phyloP scores from a whole-genome alignment of 2,329 filamentous ascomycete genomes.

The Endoconidiophora laricicola region DNA sequence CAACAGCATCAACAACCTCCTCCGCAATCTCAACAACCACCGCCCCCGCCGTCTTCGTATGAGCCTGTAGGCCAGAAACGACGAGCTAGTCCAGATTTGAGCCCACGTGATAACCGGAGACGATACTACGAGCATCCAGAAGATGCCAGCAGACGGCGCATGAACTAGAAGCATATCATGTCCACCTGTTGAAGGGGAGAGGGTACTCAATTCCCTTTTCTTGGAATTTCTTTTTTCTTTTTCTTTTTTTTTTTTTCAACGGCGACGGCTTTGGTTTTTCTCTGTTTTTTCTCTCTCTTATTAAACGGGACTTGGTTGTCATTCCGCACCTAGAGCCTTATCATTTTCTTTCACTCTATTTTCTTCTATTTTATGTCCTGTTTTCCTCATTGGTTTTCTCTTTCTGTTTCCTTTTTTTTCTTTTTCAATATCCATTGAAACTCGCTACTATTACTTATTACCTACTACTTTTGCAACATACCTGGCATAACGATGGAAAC shows the following conservation, averaged over 20 bases:
- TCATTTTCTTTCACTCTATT: neutral
- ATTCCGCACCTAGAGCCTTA: neutral
- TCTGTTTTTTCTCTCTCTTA: neutral
- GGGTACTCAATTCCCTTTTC: neutral
- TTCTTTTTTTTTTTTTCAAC: slow-evolving; percentile 2
- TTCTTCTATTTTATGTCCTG: slow-evolving; percentile 1
- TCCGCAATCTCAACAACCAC: no score
- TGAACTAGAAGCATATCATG: slow-evolving; percentile 4
- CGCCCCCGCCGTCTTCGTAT: slow-evolving; percentile 14
- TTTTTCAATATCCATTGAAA: slow-evolving; percentile 1
- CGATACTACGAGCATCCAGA: slow-evolving; percentile 12
- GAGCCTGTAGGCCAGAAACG: slow-evolving; percentile 33
- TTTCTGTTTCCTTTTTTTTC: slow-evolving; percentile 4
- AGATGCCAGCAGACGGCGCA: slow-evolving; percentile 8
- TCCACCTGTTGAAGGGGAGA: neutral
- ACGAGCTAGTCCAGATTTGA: slow-evolving; percentile 31
- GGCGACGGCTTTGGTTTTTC: neutral
- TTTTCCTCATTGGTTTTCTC: neutral
- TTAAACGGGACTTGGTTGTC: neutral
- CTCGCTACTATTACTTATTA: neutral
- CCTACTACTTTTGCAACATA: neutral
- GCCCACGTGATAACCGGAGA: slow-evolving; percentile 26
- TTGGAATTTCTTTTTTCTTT: slow-evolving; percentile 1
- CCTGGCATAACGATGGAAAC: neutral
- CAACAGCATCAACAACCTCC: no score